These are phyloP conservation scores for Aspergillus ibericus DNA, from an alignment of 2,329 filamentous ascomycete species.

Conservation along the genomic window DNA sequence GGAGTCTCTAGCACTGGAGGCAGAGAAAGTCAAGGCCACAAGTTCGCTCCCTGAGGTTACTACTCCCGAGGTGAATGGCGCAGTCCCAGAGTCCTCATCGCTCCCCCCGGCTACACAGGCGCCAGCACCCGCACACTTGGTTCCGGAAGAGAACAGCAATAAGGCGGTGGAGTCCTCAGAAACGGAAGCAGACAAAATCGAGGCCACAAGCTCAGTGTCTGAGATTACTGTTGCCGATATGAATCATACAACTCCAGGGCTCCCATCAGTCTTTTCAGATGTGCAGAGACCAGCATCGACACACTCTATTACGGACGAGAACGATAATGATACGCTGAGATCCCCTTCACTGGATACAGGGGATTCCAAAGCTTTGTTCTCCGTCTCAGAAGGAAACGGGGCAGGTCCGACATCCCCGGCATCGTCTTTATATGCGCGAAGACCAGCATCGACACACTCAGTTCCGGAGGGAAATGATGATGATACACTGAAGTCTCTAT, in stretches of 20 bases:
- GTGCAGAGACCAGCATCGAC: background rate
- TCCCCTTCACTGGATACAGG: background rate
- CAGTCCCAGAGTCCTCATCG: background rate
- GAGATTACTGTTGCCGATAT: background rate
- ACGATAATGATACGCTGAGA: background rate
- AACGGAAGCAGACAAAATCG: background rate
- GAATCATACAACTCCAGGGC: background rate
- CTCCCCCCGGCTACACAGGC: background rate
- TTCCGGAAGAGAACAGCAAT: background rate
- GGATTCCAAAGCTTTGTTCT: background rate
- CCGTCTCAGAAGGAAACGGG: background rate
- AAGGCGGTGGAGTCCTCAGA: background rate
- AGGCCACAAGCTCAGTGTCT: background rate
- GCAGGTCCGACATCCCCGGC: background rate
- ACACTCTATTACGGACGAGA: background rate
- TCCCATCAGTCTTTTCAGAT: background rate
- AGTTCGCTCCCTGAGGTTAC: background rate
- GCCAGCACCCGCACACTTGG: background rate
- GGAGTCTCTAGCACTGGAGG: too few relatives aligned
- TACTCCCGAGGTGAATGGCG: too few relatives aligned
- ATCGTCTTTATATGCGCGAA: slow-evolving; percentile 9
- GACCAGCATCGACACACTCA: background rate
- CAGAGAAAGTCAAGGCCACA: background rate
- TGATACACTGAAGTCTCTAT: background rate
- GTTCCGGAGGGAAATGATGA: background rate